Conservation (phyloP, 305 asterid genomes). For the Caryopteris hybrid region DNA sequence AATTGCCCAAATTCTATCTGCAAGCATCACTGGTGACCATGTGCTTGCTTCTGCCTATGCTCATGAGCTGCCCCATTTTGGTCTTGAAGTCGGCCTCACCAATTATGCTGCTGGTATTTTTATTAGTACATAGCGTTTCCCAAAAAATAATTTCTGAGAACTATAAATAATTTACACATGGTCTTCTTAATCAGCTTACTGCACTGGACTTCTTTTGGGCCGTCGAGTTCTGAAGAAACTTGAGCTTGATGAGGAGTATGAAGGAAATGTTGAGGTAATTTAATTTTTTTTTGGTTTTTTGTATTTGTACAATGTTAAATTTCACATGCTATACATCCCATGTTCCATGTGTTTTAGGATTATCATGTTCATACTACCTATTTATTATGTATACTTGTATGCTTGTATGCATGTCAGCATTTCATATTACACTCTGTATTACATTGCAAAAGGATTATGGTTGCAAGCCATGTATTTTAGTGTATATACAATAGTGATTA, state of each 20-base stretch:
- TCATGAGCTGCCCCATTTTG: constrained; percentile 63
- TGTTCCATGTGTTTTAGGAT: too few species aligned
- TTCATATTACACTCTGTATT: not conserved
- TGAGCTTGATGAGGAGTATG: constrained; percentile 75
- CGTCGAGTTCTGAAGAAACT: constrained; percentile 75
- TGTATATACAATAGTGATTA: not conserved
- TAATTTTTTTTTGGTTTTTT: not conserved
- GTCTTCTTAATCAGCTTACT: constrained; percentile 48
- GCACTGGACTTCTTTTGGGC: constrained; percentile 89
- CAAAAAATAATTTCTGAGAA: not conserved
- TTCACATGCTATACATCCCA: not conserved
- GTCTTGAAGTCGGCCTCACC: constrained; percentile 76
- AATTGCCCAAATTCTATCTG: constrained; percentile 56
- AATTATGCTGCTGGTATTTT: constrained; percentile 75
- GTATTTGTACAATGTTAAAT: not conserved
- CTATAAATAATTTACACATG: not conserved
- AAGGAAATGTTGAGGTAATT: constrained; percentile 86
- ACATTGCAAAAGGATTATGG: not conserved
- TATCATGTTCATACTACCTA: too few species aligned
- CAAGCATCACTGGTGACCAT: constrained; percentile 76
- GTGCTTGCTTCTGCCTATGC: constrained; percentile 74
- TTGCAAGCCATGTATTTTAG: not conserved
- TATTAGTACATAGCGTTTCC: not conserved
- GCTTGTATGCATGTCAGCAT: not conserved
- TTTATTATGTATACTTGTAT: not conserved